Conservation (phyloP, 2,329 filamentous ascomycete genomes). For the Leptographium galeiforme region DNA sequence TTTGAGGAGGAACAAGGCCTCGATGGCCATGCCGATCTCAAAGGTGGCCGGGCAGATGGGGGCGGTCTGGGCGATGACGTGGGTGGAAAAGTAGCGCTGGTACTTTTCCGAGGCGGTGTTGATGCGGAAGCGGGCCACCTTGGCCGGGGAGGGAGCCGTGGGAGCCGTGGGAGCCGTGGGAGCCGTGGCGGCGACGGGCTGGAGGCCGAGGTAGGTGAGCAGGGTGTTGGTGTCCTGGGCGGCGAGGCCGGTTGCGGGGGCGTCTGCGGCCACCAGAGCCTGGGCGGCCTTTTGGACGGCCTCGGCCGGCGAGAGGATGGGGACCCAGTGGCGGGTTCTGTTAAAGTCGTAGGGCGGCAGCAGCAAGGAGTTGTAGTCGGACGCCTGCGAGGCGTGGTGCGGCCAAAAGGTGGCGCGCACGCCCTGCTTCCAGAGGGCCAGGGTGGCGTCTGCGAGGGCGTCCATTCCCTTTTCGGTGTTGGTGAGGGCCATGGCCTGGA, state of each 20-base stretch:
- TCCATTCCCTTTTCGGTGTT: slow-evolving; percentile 8
- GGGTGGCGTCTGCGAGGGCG: slow-evolving; percentile 14
- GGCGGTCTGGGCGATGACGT: slow-evolving; percentile 25
- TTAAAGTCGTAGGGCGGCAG: slow-evolving; percentile 29
- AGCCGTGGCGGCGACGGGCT: slow-evolving; percentile 1
- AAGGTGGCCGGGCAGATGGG: slow-evolving; percentile 25
- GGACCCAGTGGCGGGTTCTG: slow-evolving; percentile 22
- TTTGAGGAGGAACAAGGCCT: slow-evolving; percentile 18
- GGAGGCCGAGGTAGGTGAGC: slow-evolving; percentile 8
- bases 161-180: not conserved
- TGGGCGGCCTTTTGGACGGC: slow-evolving; percentile 8
- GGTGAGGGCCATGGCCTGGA: slow-evolving; percentile 15
- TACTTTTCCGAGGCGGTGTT: slow-evolving; percentile 24
- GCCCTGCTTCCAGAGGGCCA: slow-evolving; percentile 26
- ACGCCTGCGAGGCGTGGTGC: slow-evolving; percentile 17
- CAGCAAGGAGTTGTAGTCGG: slow-evolving; percentile 11
- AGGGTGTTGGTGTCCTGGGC: slow-evolving; percentile 2
- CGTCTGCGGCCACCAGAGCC: not conserved
- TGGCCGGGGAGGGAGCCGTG: no score
- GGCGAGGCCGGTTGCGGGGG: no score
- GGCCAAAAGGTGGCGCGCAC: slow-evolving; percentile 23
- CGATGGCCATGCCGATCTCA: slow-evolving; percentile 19
- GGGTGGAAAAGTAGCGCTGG: slow-evolving; percentile 19
- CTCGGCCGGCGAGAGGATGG: slow-evolving; percentile 9
- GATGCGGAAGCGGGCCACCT: slow-evolving; percentile 24